Conservation (phyloP, 2,329 filamentous ascomycete genomes). For the Diplocarpon rosae region DNA sequence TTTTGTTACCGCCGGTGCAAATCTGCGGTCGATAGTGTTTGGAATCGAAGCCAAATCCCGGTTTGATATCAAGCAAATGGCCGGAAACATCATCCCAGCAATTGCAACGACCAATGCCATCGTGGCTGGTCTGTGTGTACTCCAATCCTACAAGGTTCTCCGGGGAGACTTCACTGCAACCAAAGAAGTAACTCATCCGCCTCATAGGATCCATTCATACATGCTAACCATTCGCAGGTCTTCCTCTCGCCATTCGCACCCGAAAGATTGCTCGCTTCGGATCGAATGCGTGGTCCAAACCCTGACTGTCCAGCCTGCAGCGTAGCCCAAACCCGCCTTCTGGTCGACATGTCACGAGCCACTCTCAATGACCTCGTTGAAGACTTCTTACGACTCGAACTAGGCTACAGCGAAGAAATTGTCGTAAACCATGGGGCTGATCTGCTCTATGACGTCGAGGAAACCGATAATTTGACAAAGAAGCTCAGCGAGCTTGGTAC, state of each 20-base stretch:
- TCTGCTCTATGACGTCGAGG: slow-evolving; percentile 80
- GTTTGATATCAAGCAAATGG: slow-evolving; percentile 98
- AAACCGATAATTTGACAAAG: slow-evolving; percentile 75
- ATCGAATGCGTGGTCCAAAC: slow-evolving; percentile 54
- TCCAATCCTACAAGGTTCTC: slow-evolving; percentile 87
- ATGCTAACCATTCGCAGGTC: slow-evolving; percentile 36
- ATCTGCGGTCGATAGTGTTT: slow-evolving; percentile 81
- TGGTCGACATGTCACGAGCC: slow-evolving; percentile 58
- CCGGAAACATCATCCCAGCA: slow-evolving; percentile 95
- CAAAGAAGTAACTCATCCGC: slow-evolving; percentile 52
- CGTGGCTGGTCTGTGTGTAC: slow-evolving; percentile 80
- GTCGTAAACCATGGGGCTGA: slow-evolving; percentile 63
- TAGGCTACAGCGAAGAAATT: slow-evolving; percentile 75
- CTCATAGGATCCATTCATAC: neutral
- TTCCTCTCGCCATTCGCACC: slow-evolving; percentile 63
- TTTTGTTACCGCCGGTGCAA: slow-evolving; percentile 84
- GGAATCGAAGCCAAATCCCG: slow-evolving; percentile 80
- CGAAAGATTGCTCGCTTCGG: slow-evolving; percentile 47
- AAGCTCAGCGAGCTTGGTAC: slow-evolving; percentile 68
- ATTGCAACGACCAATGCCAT: slow-evolving; percentile 98
- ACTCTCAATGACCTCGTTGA: slow-evolving; percentile 74
- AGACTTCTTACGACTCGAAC: slow-evolving; percentile 53
- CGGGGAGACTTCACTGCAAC: slow-evolving; percentile 57
- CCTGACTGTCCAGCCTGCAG: slow-evolving; percentile 76
- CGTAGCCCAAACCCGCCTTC: slow-evolving; percentile 54